Base-by-base conservation (phyloP, 345 rosid genomes). In the Brassica rapa region DNA sequence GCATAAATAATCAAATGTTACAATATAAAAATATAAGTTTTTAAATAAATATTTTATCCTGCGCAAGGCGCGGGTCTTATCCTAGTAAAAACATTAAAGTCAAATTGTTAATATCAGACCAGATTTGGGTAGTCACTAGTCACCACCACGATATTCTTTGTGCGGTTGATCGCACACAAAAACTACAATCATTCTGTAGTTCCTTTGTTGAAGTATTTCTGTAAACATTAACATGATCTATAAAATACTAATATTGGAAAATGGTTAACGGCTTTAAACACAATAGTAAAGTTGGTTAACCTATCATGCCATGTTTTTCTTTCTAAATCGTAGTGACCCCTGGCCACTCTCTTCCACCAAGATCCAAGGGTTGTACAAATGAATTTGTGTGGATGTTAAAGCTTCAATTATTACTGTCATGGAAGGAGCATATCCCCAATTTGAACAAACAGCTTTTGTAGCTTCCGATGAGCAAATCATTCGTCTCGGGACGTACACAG, bases 391-490 rank as follows among this genome's bases (percentile, higher is more conserved):
- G 56, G 41, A 24, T 46, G 12, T 33, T 21, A 41, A 73, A 78
- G 73, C 41, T 46, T 66, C 82, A 43, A 78, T 66, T 41, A 72
- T 78, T 66, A 43, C 11, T 57, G 63, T 46, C 73, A 78, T 68
- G 68, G 41, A 46, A 59, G 66, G 55, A 78, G 68, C 62, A 72
- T 32, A 80, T 75, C 80, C 80, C 83, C 56, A 75, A 59, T 75
- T 75, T 80, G 80, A 33, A 75, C 72, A 75, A 71, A 71, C 77
- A 80, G 56, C 80, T 80, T 80, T 74, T 80, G 83, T 74, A 56
- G 63, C 72, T 75, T 75, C 72, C 80, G 80, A 80, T 70, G 76
- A 80, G 80, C 80, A 75, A 74, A 70, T 80, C 76, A 80, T 80
- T 75, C 61, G 53, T 46, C 53, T 46, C 53, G 57, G 57, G 57